These are phyloP conservation scores for Pseudognaphalium luteoalbum DNA, from an alignment of 129 eudicot genomes.

Conservation along the genomic window DNA sequence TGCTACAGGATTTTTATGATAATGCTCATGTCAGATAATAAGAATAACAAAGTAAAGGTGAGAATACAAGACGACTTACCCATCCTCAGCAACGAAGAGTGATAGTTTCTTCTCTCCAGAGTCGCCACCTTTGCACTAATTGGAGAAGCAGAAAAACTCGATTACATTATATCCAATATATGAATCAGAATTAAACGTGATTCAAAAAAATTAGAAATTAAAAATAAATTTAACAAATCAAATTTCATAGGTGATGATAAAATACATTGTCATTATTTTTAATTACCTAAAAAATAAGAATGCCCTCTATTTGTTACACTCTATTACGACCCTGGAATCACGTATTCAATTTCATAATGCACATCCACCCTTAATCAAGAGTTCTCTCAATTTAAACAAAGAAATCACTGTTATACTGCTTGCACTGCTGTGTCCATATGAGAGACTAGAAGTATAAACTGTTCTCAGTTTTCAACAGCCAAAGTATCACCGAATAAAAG, in stretches of 20 bases:
- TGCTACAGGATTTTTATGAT: conserved; percentile 32
- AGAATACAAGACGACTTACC: conserved; percentile 39
- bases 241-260: neutral
- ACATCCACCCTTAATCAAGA: neutral
- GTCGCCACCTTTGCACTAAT: conserved; percentile 72
- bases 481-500: neutral
- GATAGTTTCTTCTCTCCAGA: conserved; percentile 54
- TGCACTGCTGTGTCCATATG: conserved; percentile 6
- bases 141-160: conserved; percentile 5
- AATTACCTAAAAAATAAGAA: neutral
- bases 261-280: neutral
- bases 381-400: neutral
- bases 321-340: neutral
- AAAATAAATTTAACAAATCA: neutral
- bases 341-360: neutral
- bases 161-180: neutral
- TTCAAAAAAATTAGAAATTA: no score
- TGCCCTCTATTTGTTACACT: neutral
- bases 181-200: no score
- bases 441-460: conserved; percentile 9
- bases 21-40: neutral
- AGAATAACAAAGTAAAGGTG: conserved; percentile 4
- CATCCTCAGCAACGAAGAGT: conserved; percentile 50
- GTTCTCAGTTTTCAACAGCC: neutral
- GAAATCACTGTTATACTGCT: neutral